Percentiles rank a stretch among this genome's conserved stretches.
These are phyloP conservation scores for Pythium volutum DNA, from an alignment of 352 stramenopile species.

Conservation along the genomic window DNA sequence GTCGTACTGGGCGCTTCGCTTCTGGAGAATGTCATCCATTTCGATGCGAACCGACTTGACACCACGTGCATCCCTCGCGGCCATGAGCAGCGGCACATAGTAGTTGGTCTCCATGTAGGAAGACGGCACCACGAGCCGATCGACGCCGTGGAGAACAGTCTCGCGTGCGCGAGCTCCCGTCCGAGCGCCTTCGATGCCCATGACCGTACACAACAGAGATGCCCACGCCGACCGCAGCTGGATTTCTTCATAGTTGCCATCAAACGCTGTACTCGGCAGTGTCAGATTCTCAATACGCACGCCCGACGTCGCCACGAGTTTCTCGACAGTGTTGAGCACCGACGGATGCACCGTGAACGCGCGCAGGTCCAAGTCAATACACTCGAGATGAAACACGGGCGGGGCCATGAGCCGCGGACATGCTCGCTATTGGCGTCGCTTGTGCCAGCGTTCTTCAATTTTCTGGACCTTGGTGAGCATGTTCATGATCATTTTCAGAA, in stretches of 20 bases:
- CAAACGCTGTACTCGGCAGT: not conserved
- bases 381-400: not conserved
- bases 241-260: not conserved
- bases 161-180: not conserved
- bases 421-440: too few species aligned
- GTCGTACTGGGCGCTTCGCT: not conserved
- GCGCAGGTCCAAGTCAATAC: conserved; percentile 5
- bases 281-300: conserved; percentile 4
- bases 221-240: conserved; percentile 8
- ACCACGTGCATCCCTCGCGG: not conserved
- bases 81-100: not conserved
- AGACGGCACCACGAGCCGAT: conserved; percentile 3
- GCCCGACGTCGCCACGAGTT: not conserved
- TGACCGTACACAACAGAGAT: not conserved
- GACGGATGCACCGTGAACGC: conserved; percentile 8
- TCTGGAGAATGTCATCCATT: not conserved
- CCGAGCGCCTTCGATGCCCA: not conserved
- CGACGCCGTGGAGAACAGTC: not conserved
- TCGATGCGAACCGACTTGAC: conserved; percentile 1
- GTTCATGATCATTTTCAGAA: conserved; percentile 4
- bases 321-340: conserved; percentile 3
- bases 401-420: not conserved
- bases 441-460: not conserved
- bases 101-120: not conserved
- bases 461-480: not conserved